Evolutionary conservation across 192 early-diverging fungal genomes (phyloP), one percentile per base, ranked within the genome.

Genomic region (Irineochytrium annulatum): DNA sequence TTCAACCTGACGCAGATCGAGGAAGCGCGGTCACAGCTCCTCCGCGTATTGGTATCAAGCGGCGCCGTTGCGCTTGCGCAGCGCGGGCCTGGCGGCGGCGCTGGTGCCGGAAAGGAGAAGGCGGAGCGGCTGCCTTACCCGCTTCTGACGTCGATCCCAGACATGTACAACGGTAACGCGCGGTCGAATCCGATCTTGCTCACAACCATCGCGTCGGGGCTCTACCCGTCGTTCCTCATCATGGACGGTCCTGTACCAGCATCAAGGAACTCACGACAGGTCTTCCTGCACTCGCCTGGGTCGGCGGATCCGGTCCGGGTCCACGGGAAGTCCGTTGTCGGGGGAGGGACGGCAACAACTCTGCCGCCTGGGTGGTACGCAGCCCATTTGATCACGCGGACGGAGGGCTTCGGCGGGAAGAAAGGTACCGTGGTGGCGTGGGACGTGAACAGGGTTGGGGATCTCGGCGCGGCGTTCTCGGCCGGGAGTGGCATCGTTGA

Each of bases 1-100:
- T 30, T 43, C 20, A 57, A 64, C 39, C 22, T 64, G n/a, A 55
- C 26, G 17, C 37, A 43, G 41, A 64, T 64, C 31, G 62, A 64
- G 45, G 54, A 64, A 32, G 33, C 52, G 0, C 52, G 62, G 22
- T n/a, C 32, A 13, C 62, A 64, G 31, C 54, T 64, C 8, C 30
- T 57, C 34, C 52, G 43, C 8, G 43, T 27, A 16, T 33, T 64
- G 16, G 54, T 20, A 20, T 54, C 37, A 8, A 20, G 16, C 13
- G 62, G 54, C 20, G 24, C 54, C 0, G 16, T 64, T 11, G 54
- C 22, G 20, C n/a, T 41, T 41, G 37, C n/a, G 8, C n/a, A 13
- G 8, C 11, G n/a, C n/a, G 37, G 8, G 37, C 37, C 37, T 41
- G 8, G n/a, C 8, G 11, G 8, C 8, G 8, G 8, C 37, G 37